Percentiles rank a stretch among this genome's conserved stretches.
Conservation (phyloP, 2,329 filamentous ascomycete genomes). For the Fusarium nisikadoi region DNA sequence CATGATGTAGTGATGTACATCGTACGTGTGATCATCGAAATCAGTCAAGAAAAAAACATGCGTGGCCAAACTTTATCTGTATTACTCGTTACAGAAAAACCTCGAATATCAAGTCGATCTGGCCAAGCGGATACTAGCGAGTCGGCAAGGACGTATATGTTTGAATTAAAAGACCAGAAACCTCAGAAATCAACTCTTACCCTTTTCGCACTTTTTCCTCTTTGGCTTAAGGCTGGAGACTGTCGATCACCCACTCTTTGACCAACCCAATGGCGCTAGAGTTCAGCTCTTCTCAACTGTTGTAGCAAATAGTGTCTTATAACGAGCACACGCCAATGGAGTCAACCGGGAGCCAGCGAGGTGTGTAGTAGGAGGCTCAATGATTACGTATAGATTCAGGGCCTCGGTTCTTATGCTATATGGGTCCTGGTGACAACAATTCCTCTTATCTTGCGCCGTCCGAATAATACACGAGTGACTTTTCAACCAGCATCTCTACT, state of each 20-base stretch:
- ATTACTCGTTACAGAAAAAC: neutral
- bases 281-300: constrained; percentile 12
- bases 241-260: constrained; percentile 24
- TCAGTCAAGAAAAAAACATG: neutral
- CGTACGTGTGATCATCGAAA: neutral
- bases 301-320: neutral
- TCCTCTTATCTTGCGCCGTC: constrained; percentile 13
- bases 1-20: constrained; percentile 27
- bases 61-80: neutral
- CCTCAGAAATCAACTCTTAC: neutral
- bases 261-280: constrained; percentile 1
- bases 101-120: neutral
- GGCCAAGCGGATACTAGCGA: neutral
- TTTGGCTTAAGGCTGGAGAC: constrained; percentile 1
- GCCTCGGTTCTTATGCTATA: neutral
- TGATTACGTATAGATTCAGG: neutral
- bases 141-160: neutral
- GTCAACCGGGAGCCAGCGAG: neutral
- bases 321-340: neutral
- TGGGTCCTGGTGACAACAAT: neutral
- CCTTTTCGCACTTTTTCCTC: neutral
- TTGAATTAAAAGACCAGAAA: neutral
- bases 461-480: constrained; percentile 2
- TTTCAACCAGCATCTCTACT: constrained; percentile 28
- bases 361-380: neutral